Evolutionary conservation across 768 basidiomycete genomes (phyloP), one percentile per base, ranked within the genome.

Genomic region (Mycena filopes): DNA sequence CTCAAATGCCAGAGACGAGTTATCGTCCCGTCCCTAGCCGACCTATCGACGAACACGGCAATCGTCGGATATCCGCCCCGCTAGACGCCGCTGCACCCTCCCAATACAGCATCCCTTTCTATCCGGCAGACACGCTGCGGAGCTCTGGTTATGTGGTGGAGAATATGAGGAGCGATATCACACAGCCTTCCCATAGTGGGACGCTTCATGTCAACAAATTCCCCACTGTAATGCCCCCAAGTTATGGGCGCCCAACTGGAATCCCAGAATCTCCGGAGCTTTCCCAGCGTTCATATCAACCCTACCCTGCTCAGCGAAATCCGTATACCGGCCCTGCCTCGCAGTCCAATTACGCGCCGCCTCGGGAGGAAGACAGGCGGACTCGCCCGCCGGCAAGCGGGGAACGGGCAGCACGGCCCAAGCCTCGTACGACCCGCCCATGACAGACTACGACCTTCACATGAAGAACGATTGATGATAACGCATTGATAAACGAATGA

Each of bases 91-190:
- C 51, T 15, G 49, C 49, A 29, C 28, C 43, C 43, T 42, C 69
- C 13, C 55, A 55, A 42, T 48, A 55, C 26, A 21, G 28, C 21
- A 55, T 45, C 26, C 36, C 55, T 6, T 45, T 45, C 15, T 60
- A 63, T 48, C 50, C 57, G 20, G 60, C 66, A 29, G 60, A 68
- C 41, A n/a, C 55, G 42, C 57, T 65, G 4, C 66, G 58, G 36
- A 55, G 46, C 18, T 43, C 67, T 9, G 57, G 65, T 3, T 67
- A 69, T n/a, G 41, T 36, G 16, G 57, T 60, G 31, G 63, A 67
- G 28, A 69, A 65, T 53, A 60, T 65, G 62, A 36, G 57, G 20
- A 69, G 68, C 33, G 59, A 57, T 55, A 67, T 69, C 21, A 62
- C 70, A 12, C 70, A 66, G 41, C 70, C 70, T 11, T 65, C 63